Evolutionary conservation across 2,329 filamentous ascomycete species (phyloP).

Genomic region (Pestalotiopsis sp.): DNA sequence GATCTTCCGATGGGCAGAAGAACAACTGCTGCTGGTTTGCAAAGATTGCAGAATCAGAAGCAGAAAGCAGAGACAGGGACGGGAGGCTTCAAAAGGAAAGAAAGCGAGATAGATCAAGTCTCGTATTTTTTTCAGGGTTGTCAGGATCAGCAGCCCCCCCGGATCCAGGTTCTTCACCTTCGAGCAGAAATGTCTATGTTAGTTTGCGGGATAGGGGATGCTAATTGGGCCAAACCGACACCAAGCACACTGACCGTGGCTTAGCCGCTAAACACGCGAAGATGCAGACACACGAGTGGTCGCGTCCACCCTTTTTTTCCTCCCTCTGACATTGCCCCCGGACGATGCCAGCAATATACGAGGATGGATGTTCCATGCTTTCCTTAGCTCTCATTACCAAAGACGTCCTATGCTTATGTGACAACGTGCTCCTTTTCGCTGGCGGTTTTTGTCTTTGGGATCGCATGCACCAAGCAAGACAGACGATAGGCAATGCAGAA

Average conservation of each 20-base stretch:
- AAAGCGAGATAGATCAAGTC: not conserved
- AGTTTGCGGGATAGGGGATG: constrained; percentile 11
- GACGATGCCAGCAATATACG: not conserved
- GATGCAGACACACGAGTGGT: not conserved
- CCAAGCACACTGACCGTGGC: constrained; percentile 3
- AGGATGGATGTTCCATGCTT: not conserved
- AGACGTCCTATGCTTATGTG: not conserved
- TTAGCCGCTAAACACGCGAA: constrained; percentile 9
- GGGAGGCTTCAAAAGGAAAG: constrained; percentile 3
- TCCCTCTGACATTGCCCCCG: not conserved
- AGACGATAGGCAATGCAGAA: not conserved
- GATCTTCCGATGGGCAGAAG: constrained; percentile 1
- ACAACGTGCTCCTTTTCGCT: not conserved
- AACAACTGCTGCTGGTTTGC: not conserved
- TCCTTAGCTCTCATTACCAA: not conserved
- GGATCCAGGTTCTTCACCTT: constrained; percentile 3
- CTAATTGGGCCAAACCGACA: constrained; percentile 6
- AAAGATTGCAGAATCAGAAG: not conserved
- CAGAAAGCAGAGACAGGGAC: not conserved
- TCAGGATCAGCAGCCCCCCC: constrained; percentile 14
- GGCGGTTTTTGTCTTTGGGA: not conserved
- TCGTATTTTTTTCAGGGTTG: constrained; percentile 16
- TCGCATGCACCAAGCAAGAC: not conserved
- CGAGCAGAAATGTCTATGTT: not conserved
- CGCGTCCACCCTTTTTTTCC: constrained; percentile 4